Conservation (phyloP, 2,329 filamentous ascomycete species). For the Aaosphaeria pasadenensis region DNA sequence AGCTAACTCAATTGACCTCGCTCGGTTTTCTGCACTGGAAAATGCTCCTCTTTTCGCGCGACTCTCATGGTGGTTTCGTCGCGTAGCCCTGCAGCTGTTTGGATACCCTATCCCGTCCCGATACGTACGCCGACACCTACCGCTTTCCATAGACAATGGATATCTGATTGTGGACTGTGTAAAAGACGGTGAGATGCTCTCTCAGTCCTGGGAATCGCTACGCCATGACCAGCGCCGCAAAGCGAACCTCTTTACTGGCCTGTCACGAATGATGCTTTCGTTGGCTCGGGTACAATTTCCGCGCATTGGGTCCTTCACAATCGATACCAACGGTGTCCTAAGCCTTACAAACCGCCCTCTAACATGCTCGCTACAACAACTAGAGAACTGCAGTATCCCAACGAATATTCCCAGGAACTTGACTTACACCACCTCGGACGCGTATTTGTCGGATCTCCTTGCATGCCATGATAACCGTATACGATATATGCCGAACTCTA, state of each 20-base stretch:
- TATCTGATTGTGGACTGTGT: neutral
- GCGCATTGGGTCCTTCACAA: conserved; percentile 5
- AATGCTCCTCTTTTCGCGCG: no score
- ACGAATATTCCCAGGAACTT: neutral
- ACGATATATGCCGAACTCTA: neutral
- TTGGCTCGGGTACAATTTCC: conserved; percentile 4
- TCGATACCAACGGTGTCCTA: neutral
- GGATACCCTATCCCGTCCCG: neutral
- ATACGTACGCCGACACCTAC: neutral
- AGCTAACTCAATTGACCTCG: no score
- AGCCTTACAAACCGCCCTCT: neutral
- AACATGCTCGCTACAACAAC: neutral
- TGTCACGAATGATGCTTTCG: conserved; percentile 2
- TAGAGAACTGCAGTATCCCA: neutral
- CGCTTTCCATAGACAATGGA: neutral
- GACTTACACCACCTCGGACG: neutral
- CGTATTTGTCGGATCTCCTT: neutral
- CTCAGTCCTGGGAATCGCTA: neutral
- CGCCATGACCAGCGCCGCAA: neutral
- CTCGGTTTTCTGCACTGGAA: no score
- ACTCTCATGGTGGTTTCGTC: no score
- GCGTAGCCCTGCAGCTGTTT: no score
- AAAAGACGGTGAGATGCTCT: neutral
- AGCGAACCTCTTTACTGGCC: conserved; percentile 4
- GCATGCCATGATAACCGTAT: neutral